Evolutionary conservation across 345 rosid genomes (phyloP).

Genomic region (Microthlaspi erraticum): DNA sequence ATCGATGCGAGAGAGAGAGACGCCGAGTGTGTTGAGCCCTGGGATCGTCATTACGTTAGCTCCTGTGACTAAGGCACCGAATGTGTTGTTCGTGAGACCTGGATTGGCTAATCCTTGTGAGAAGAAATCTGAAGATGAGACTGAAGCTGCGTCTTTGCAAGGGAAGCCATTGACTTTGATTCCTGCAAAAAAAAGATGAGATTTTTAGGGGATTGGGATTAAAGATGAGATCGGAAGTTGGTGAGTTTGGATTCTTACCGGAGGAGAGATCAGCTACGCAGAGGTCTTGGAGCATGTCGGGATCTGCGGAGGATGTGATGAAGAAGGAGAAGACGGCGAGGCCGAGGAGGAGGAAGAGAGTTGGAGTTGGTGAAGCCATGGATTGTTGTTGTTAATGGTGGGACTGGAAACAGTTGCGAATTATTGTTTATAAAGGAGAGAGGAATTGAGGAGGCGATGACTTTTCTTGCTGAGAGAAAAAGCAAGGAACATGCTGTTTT

Average conservation of each 20-base stretch:
- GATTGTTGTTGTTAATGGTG: slow-evolving; percentile 4
- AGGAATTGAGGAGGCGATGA: slow-evolving; percentile 26
- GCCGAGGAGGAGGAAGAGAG: slow-evolving; percentile 27
- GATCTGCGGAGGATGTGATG: slow-evolving; percentile 54
- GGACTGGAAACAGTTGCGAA: slow-evolving; percentile 23
- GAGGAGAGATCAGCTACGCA: slow-evolving; percentile 78
- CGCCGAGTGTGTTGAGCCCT: slow-evolving; percentile 72
- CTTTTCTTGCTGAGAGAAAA: slow-evolving; percentile 21
- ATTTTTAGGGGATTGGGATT: background rate
- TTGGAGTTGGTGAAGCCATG: slow-evolving; percentile 37
- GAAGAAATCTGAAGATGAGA: slow-evolving; percentile 56
- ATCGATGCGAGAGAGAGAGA: slow-evolving; percentile 68
- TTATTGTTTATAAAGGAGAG: slow-evolving; percentile 34
- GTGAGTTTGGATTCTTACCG: slow-evolving; percentile 32
- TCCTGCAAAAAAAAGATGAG: slow-evolving; percentile 34
- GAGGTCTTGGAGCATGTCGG: slow-evolving; percentile 81
- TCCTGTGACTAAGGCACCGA: slow-evolving; percentile 50
- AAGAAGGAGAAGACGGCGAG: slow-evolving; percentile 38
- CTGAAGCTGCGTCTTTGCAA: slow-evolving; percentile 50
- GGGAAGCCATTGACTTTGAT: slow-evolving; percentile 61
- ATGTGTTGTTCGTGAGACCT: slow-evolving; percentile 55
- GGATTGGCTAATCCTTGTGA: slow-evolving; percentile 55
- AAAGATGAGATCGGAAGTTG: background rate
- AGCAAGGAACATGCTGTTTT: slow-evolving; percentile 26
- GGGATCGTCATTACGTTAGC: slow-evolving; percentile 64